These are phyloP conservation scores for Acanthochlamys bracteata DNA, from an alignment of 106 monocot species.

Conservation along the genomic window DNA sequence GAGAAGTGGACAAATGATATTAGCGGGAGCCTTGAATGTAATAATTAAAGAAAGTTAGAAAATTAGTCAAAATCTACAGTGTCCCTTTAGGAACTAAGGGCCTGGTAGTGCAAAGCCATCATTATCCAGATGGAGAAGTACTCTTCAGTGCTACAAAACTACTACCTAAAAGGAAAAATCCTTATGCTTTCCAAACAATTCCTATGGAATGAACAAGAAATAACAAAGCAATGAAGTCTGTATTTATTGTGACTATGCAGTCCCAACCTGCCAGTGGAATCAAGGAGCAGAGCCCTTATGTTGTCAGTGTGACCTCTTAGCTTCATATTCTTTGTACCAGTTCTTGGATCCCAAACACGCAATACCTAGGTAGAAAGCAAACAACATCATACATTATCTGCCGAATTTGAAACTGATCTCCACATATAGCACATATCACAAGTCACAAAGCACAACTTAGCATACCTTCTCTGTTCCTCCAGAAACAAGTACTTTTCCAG, in stretches of 20 bases:
- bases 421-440: neutral
- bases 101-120: neutral
- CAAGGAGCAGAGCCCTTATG: slow-evolving; percentile 83
- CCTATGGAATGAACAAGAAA: neutral
- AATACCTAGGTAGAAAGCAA: slow-evolving; percentile 38
- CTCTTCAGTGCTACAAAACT: neutral
- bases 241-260: neutral
- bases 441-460: neutral
- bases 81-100: neutral
- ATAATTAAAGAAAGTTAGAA: neutral
- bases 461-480: slow-evolving; percentile 95
- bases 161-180: too few relatives aligned
- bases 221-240: neutral
- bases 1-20: neutral
- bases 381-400: neutral
- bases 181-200: neutral
- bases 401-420: neutral
- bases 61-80: neutral
- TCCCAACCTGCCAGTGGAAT: slow-evolving; percentile 84
- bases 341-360: slow-evolving; percentile 98
- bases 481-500: slow-evolving; percentile 82
- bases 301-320: slow-evolving; percentile 96
- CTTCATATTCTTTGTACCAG: slow-evolving; percentile 96
- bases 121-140: neutral
- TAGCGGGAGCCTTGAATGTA: neutral